Evolutionary conservation across 306 rosid species (phyloP).

Genomic region (Casuarina cunninghamiana): DNA sequence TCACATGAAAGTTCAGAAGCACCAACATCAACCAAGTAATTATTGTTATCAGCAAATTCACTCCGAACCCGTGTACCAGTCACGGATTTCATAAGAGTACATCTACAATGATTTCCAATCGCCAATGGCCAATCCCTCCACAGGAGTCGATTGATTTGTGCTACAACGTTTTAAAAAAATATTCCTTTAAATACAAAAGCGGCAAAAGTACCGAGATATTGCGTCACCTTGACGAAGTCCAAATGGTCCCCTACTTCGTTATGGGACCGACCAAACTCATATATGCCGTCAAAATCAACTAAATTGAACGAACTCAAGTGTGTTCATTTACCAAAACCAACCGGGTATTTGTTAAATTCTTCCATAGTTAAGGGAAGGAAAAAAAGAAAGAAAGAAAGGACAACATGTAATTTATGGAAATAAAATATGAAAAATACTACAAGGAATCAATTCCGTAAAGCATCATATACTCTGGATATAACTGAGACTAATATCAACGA

Average conservation of each 20-base stretch:
- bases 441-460: not conserved
- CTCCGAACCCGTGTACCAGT: constrained; percentile 50
- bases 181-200: not conserved
- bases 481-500: not conserved
- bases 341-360: constrained; percentile 10
- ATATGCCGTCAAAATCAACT: constrained; percentile 25
- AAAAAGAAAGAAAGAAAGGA: too few relatives aligned
- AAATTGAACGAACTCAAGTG: constrained; percentile 12
- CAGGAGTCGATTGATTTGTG: constrained; percentile 42
- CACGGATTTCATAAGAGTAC: constrained; percentile 45
- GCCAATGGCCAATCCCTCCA: constrained; percentile 28
- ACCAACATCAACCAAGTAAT: constrained; percentile 43
- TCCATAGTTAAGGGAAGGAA: not conserved
- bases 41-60: constrained; percentile 44
- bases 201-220: constrained; percentile 13
- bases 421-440: not conserved
- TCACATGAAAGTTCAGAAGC: constrained; percentile 48
- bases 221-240: not conserved
- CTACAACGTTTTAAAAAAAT: not conserved
- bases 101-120: constrained; percentile 21
- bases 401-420: not conserved
- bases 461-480: not conserved
- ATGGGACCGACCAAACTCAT: constrained; percentile 22
- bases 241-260: constrained; percentile 26
- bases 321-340: constrained; percentile 22